A percentile compares a stretch with the other conserved stretches of the same genome.
Conservation (phyloP, 2,329 filamentous ascomycete species). For the Epichloe aotearoae region DNA sequence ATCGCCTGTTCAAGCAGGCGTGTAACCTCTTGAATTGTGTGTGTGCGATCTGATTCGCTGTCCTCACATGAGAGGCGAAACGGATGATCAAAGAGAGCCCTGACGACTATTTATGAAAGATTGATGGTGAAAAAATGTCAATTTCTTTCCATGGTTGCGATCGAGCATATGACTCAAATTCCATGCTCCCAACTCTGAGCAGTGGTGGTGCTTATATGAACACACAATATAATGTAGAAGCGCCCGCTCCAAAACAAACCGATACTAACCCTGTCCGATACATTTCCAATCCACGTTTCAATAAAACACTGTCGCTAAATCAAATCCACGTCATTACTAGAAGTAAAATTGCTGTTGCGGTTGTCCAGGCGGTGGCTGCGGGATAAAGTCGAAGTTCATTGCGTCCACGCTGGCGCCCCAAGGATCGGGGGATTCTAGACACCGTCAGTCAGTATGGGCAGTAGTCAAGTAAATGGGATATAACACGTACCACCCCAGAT, state of each 20-base stretch:
- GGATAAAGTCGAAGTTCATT: conserved; percentile 48
- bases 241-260: not conserved
- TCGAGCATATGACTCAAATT: no score
- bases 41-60: conserved; percentile 5
- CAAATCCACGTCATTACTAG: conserved; percentile 13
- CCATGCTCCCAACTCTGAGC: no score
- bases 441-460: not conserved
- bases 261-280: not conserved
- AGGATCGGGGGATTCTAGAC: conserved; percentile 43
- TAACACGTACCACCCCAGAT: conserved; percentile 50
- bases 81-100: conserved; percentile 40
- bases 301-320: not conserved
- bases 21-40: conserved; percentile 25
- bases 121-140: not conserved
- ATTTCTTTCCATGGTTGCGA: no score
- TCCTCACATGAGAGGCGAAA: not conserved
- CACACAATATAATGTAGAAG: not conserved
- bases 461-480: not conserved
- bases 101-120: conserved; percentile 15
- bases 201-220: no score
- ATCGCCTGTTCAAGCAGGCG: conserved; percentile 8
- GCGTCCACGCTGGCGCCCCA: conserved; percentile 41
- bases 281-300: no score
- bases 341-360: conserved; percentile 47
- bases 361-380: conserved; percentile 45